phyloP scores from a whole-genome alignment of 2,329 filamentous ascomycete species.

The Tolypocladium tropicale region DNA sequence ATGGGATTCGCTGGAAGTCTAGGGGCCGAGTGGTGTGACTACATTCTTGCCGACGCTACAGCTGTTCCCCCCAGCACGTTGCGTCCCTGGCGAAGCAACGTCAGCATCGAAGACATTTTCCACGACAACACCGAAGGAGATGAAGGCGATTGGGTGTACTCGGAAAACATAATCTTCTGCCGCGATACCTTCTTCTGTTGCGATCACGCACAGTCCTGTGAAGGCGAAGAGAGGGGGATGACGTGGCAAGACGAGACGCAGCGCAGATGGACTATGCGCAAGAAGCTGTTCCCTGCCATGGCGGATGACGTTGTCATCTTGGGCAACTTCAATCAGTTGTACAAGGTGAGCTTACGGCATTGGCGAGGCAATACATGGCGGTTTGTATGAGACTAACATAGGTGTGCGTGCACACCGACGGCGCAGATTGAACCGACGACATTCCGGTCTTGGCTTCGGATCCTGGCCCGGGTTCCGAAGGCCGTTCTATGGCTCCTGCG shows the following conservation, averaged over 20 bases:
- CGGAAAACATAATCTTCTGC: slow-evolving; percentile 92
- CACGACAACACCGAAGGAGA: slow-evolving; percentile 56
- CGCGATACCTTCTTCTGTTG: slow-evolving; percentile 97
- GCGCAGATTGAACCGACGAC: slow-evolving; percentile 87
- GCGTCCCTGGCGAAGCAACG: slow-evolving; percentile 66
- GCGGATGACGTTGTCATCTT: slow-evolving; percentile 80
- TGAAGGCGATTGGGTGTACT: slow-evolving; percentile 80
- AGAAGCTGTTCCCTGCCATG: slow-evolving; percentile 77
- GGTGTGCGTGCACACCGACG: not conserved
- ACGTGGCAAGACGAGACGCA: slow-evolving; percentile 78
- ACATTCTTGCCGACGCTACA: slow-evolving; percentile 81
- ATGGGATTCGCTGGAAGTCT: slow-evolving; percentile 98
- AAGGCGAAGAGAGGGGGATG: slow-evolving; percentile 53
- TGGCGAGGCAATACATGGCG: not conserved
- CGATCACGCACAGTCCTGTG: slow-evolving; percentile 87
- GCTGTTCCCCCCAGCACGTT: slow-evolving; percentile 77
- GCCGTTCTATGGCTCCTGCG: slow-evolving; percentile 92
- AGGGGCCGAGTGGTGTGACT: slow-evolving; percentile 97
- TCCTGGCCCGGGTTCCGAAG: slow-evolving; percentile 74
- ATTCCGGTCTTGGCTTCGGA: slow-evolving; percentile 90
- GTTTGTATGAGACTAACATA: not conserved
- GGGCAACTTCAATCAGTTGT: slow-evolving; percentile 96
- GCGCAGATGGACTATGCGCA: slow-evolving; percentile 84
- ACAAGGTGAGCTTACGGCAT: slow-evolving; percentile 58
- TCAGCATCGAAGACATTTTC: slow-evolving; percentile 61